Base-by-base conservation (phyloP, 306 rosid species). In the Dryas alaskensis region DNA sequence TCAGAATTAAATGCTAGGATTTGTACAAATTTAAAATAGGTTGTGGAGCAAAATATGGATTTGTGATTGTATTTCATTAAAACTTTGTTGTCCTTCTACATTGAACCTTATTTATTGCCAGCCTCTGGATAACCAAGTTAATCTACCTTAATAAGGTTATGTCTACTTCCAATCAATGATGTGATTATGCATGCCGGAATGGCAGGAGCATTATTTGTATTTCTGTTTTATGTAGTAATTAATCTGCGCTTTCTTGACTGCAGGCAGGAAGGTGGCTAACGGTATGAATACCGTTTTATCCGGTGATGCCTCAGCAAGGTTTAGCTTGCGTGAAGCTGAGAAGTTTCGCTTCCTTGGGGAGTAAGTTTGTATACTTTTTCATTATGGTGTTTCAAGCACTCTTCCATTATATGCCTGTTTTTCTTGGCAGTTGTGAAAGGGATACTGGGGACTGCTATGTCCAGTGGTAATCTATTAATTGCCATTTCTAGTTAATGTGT, bases 261-360 rank as follows among this genome's bases (percentile, higher is more conserved):
- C 69, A 94, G 97, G 76, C 68, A 77, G 51, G 59, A 89, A 83
- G 78, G 73, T 78, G n/a, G 60, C 81, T 53, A 71, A 73, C 58
- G 86, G 82, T 4, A 31, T 79, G 17, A 84, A 71, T 81, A 72
- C 76, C 68, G 82, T 60, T 65, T 63, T 76, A 48, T 74, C 68
- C 10, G 86, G 60, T 42, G 97, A 86, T 75, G 73, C 86, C 47
- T 55, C 89, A 37, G 92, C 89, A 67, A 86, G 96, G 81, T 95
- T 95, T 84, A 87, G 83, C 14, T 19, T 12, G 8, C 93, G 96
- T 6, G 96, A 89, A 52, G 83, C 89, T 52, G 85, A 82, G 48
- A 92, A 90, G 79, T 83, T 92, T 0, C 79, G 13, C 60, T 94
- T 94, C 86, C 86, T 94, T 13, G 84, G 76, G 80, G 81, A 74